These are phyloP conservation scores for Hippophae gyantsensis DNA, from an alignment of 306 rosid genomes.

Conservation along the genomic window DNA sequence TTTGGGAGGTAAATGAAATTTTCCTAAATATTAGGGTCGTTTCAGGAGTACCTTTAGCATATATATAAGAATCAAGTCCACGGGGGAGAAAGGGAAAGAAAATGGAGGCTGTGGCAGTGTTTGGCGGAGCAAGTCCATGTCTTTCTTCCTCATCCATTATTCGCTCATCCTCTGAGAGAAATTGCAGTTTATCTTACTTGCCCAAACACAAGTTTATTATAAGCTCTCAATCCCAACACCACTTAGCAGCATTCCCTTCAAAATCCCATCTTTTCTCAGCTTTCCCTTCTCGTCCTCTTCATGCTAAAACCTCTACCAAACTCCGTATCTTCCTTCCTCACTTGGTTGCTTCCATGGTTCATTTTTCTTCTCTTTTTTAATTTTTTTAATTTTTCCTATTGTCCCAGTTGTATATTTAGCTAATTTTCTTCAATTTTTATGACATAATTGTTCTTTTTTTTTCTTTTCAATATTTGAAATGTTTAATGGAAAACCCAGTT, in stretches of 20 bases:
- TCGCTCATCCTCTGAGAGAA: conserved; percentile 23
- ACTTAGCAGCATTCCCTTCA: conserved; percentile 62
- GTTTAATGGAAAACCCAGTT: neutral
- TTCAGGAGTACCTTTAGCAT: no score
- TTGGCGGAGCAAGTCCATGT: conserved; percentile 41
- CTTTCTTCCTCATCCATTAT: conserved; percentile 37
- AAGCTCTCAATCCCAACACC: conserved; percentile 25
- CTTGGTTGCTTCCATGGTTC: conserved; percentile 74
- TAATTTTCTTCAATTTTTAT: neutral
- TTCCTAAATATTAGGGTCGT: no score
- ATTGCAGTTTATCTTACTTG: conserved; percentile 23
- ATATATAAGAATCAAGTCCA: no score
- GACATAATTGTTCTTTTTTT: neutral
- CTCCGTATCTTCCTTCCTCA: conserved; percentile 65
- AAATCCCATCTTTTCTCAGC: conserved; percentile 49
- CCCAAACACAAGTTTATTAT: conserved; percentile 4
- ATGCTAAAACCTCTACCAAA: conserved; percentile 38
- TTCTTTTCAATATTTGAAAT: conserved; percentile 7
- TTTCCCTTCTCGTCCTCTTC: conserved; percentile 18
- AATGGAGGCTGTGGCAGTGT: conserved; percentile 46
- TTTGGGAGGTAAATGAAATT: no score
- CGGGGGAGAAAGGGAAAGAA: conserved; percentile 7
- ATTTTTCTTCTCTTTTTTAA: neutral
- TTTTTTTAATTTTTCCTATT: conserved; percentile 1
- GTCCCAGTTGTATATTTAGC: neutral